Evolutionary conservation across 2,329 filamentous ascomycete species (phyloP), one percentile per base, ranked within the genome.

Genomic region (Exophiala alcalophila): DNA sequence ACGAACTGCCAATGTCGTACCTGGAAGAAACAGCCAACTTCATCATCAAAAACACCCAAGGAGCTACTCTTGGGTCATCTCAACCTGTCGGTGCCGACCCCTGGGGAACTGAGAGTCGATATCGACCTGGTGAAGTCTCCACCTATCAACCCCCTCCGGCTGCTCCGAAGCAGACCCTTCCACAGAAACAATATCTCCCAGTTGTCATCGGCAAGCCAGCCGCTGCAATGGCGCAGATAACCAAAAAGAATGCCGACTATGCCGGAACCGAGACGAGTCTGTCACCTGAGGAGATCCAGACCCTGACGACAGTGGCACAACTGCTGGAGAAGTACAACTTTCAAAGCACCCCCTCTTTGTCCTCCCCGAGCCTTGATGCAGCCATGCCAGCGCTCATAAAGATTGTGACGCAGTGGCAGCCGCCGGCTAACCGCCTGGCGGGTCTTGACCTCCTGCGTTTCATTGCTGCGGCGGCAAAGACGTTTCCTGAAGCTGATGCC

Each of bases 11-110:
- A 1, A 77, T 94, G 40, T 80, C 78, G 3, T 97, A 95, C 60
- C 75, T 96, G 10, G 91, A 97, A 55, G 86, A 89, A 60, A 89
- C 96, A 11, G 87, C 90, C 5, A 86, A 92, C 54, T 97, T 96
- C 65, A 95, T 98, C 55, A 78, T 85, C 7, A 77, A 84, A 42
- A 97, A 97, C 59, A 94, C 90, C 1, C 80, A 91, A 66, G 90
- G 89, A 3, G 84, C 88, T 5, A 87, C 83, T 1, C 68, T 95
- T n/a, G 88, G 88, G 54, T 61, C 71, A 36, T 58, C 61, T 11
- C 57, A 69, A 30, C 62, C 71, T 2, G 64, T 69, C 11, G 76
- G 74, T 1, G 70, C 78, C 23, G 86, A 94, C 64, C 83, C 87
- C 0, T 88, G 81, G 70, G 88, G 87, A 5, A 81, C 81, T 12